Conservation (phyloP, 306 rosid genomes). For the Mucuna pruriens region DNA sequence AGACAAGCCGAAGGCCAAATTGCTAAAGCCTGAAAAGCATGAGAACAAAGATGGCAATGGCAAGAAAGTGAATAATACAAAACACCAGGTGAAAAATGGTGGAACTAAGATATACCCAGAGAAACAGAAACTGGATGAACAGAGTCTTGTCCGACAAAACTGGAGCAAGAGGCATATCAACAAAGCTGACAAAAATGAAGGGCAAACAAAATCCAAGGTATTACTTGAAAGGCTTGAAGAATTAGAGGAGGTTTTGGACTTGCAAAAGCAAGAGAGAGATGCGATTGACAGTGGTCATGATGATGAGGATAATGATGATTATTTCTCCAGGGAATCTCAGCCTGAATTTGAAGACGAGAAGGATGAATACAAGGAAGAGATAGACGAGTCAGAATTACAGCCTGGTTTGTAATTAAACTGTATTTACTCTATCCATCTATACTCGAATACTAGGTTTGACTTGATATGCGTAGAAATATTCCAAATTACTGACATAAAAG, state of each 20-base stretch:
- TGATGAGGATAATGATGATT: slow-evolving; percentile 26
- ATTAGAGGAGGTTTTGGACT: slow-evolving; percentile 28
- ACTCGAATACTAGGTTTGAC: background rate
- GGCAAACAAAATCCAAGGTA: slow-evolving; percentile 17
- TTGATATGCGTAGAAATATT: slow-evolving; percentile 20
- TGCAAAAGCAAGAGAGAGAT: slow-evolving; percentile 40
- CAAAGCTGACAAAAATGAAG: slow-evolving; percentile 29
- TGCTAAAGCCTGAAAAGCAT: slow-evolving; percentile 32
- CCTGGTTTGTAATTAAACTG: slow-evolving; percentile 26
- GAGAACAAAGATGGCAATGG: slow-evolving; percentile 24
- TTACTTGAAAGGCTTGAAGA: slow-evolving; percentile 27
- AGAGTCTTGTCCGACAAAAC: slow-evolving; percentile 31
- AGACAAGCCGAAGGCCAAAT: slow-evolving; percentile 15
- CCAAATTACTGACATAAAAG: background rate
- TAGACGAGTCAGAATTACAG: slow-evolving; percentile 56
- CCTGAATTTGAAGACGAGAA: slow-evolving; percentile 45
- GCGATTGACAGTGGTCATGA: background rate
- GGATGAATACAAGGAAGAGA: slow-evolving; percentile 58
- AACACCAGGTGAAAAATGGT: slow-evolving; percentile 31
- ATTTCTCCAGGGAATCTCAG: slow-evolving; percentile 36
- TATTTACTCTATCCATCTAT: background rate
- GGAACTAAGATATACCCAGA: slow-evolving; percentile 12
- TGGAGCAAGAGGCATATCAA: slow-evolving; percentile 40
- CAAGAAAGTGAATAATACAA: slow-evolving; percentile 20
- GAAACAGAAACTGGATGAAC: slow-evolving; percentile 18